Conservation (phyloP, 163 green algal species). For the Volvox carteri region DNA sequence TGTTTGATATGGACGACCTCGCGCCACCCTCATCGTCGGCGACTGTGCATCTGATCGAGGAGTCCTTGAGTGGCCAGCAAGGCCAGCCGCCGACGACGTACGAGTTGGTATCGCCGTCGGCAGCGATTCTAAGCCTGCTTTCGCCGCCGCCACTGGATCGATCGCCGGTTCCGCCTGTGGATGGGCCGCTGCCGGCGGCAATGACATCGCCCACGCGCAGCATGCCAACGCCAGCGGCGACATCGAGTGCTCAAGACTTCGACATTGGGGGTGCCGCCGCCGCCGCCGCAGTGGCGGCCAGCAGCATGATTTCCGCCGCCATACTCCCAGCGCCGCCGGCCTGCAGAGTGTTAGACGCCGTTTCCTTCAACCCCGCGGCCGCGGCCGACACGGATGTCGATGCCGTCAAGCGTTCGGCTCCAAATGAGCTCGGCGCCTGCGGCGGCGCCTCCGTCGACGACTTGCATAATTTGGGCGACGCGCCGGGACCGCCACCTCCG, state of each 20-base stretch:
- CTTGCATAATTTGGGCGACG: too few relatives aligned
- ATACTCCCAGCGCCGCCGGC: not conserved
- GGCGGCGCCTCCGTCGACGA: too few relatives aligned
- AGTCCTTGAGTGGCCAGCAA: not conserved
- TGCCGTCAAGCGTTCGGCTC: too few relatives aligned
- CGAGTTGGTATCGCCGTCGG: not conserved
- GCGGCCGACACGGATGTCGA: too few relatives aligned
- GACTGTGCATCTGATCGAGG: not conserved
- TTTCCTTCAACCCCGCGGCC: too few relatives aligned
- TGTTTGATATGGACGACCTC: constrained; percentile 53
- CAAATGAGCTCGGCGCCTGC: too few relatives aligned
- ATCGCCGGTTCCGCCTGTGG: not conserved
- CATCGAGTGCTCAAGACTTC: not conserved
- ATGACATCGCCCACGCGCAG: not conserved
- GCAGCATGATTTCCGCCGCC: not conserved
- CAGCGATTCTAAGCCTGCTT: not conserved
- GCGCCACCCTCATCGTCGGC: not conserved
- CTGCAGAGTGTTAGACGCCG: too few relatives aligned
- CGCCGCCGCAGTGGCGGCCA: not conserved
- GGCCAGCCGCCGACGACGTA: not conserved
- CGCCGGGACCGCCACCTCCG: too few relatives aligned
- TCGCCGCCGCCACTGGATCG: constrained; percentile 10
- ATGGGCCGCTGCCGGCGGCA: not conserved
- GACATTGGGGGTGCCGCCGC: not conserved
- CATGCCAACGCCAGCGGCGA: not conserved